phyloP scores from a whole-genome alignment of 257 asterid genomes.

The Mitragyna speciosa region DNA sequence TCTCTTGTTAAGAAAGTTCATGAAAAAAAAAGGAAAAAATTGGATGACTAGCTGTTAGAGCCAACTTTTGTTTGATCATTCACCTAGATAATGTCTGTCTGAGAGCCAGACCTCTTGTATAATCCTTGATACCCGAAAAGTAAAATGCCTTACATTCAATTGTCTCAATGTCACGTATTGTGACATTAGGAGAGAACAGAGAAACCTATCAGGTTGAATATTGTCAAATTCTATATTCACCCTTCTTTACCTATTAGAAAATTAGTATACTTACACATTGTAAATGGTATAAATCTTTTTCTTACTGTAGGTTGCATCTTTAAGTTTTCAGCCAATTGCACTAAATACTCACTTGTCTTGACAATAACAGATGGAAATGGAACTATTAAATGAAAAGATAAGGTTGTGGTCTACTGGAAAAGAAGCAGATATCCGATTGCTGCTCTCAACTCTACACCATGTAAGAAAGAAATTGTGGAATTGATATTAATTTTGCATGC shows the following conservation, averaged over 20 bases:
- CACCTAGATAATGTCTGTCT: neutral
- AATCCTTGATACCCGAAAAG: neutral
- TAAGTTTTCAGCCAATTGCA: neutral
- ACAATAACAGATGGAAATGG: conserved; percentile 45
- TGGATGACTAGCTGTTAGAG: neutral
- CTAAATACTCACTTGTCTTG: neutral
- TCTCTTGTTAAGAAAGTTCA: too few relatives aligned
- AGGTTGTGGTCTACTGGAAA: conserved; percentile 65
- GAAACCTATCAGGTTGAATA: neutral
- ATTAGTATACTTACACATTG: neutral
- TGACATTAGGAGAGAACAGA: too few relatives aligned
- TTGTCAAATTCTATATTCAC: neutral
- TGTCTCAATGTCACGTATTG: neutral
- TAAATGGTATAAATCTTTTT: neutral
- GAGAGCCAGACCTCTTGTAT: neutral
- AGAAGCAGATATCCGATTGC: conserved; percentile 63
- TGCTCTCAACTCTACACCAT: conserved; percentile 67
- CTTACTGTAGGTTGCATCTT: neutral
- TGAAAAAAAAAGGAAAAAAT: too few relatives aligned
- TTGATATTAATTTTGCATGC: neutral
- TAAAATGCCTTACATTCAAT: neutral
- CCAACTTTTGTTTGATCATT: neutral
- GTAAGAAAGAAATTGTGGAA: conserved; percentile 35
- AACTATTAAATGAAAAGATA: conserved; percentile 51
- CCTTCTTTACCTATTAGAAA: neutral